Evolutionary conservation across 164 flowering plant species (phyloP).

Genomic region (Vitis vinifera): ASM3070453v1 NC_081816.1:3489501-3490000

Average conservation of each 20-base stretch:
- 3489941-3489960: too few relatives aligned
- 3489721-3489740: conserved; percentile 97
- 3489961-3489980: too few relatives aligned
- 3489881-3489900: not conserved
- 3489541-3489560: conserved; percentile 84
- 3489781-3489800: conserved; percentile 97
- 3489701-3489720: conserved; percentile 98
- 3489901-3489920: too few relatives aligned
- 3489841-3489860: conserved; percentile 9
- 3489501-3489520: conserved; percentile 67
- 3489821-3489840: conserved; percentile 92
- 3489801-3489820: conserved; percentile 82
- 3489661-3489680: conserved; percentile 85
- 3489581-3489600: conserved; percentile 88
- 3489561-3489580: conserved; percentile 87
- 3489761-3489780: conserved; percentile 98
- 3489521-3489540: conserved; percentile 78
- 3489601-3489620: conserved; percentile 98
- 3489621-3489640: conserved; percentile 79
- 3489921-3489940: too few relatives aligned
- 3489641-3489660: conserved; percentile 98
- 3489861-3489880: not conserved
- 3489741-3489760: conserved; percentile 97
- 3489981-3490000: too few relatives aligned
- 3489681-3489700: conserved; percentile 97